Conservation (phyloP, 2,329 filamentous ascomycete genomes). For the Alternaria consortialis region DNA sequence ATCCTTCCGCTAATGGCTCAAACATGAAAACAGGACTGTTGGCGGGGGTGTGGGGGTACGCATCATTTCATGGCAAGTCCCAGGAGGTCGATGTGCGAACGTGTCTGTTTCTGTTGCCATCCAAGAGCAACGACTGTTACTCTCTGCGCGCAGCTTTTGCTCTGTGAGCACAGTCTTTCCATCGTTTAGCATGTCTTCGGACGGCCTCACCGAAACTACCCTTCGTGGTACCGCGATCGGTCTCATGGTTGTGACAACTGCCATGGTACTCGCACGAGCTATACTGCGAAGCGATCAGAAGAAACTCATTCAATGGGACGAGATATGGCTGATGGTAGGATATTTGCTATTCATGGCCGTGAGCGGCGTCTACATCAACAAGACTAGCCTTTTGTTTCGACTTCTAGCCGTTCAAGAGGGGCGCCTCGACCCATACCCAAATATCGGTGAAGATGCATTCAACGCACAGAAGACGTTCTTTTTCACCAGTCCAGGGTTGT, state of each 20-base stretch:
- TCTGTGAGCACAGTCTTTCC: not conserved
- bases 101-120: no score
- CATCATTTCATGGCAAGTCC: not conserved
- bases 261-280: not conserved
- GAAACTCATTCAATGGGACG: not conserved
- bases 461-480: slow-evolving; percentile 51
- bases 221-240: not conserved
- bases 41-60: not conserved
- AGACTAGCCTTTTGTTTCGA: slow-evolving; percentile 43
- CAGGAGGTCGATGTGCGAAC: no score
- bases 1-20: not conserved
- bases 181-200: not conserved
- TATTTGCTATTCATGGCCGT: slow-evolving; percentile 36
- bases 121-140: no score
- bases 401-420: slow-evolving; percentile 35
- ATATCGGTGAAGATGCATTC: slow-evolving; percentile 38
- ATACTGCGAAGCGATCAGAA: not conserved
- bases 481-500: slow-evolving; percentile 49
- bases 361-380: slow-evolving; percentile 45
- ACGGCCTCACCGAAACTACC: not conserved
- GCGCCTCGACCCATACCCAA: slow-evolving; percentile 33
- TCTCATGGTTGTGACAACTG: not conserved
- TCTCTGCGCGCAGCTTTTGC: not conserved
- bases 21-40: not conserved
- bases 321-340: slow-evolving; percentile 12